Evolutionary conservation across 106 monocot genomes (phyloP), one percentile per base, ranked within the genome.

Genomic region (Dendrobium catenatum): DNA sequence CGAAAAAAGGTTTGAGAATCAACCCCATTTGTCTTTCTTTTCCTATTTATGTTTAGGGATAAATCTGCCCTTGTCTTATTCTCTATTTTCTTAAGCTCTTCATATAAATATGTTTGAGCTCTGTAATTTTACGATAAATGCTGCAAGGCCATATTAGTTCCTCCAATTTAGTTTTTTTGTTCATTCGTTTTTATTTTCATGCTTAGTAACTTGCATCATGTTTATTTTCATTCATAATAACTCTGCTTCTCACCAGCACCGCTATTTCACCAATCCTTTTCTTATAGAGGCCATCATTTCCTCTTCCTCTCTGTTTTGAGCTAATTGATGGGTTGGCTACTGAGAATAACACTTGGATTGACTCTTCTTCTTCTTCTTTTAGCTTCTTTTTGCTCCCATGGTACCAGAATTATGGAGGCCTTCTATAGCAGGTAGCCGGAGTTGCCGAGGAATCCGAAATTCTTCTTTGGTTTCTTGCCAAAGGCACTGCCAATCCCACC

Each of bases 401-500:
- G 74, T 9, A 27, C 55, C 4, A 74, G 81, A 27, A 27, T 7
- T 37, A 55, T 74, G 74, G 51, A 81, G 22, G 55, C 18, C 11
- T 56, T 42, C 1, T 58, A 42, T 29, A 51, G 26, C 44, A 44
- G 44, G 61, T 1, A 11, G 59, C 19, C 44, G 0, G 5, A 22
- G 29, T 4, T 13, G 42, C 73, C 20, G 56, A 75, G 40, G 26
- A 68, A 33, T 56, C 37, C 74, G 2, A 27, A 55, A 2, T 22
- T 27, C 70, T 81, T 81, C 75, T 22, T 56, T 31, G 58, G 74
- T 13, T n/a, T n/a, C n/a, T 75, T 74, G 55, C 74, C 81, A 19
- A 73, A 46, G 19, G 74, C 74, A 51, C 56, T 81, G 56, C 81
- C 75, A 8, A 13, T 81, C 51, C 81, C 81, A 8, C 81, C 81